These are phyloP conservation scores for Backusella luteola DNA, from an alignment of 192 early-diverging fungal genomes.

Conservation along the genomic window DNA sequence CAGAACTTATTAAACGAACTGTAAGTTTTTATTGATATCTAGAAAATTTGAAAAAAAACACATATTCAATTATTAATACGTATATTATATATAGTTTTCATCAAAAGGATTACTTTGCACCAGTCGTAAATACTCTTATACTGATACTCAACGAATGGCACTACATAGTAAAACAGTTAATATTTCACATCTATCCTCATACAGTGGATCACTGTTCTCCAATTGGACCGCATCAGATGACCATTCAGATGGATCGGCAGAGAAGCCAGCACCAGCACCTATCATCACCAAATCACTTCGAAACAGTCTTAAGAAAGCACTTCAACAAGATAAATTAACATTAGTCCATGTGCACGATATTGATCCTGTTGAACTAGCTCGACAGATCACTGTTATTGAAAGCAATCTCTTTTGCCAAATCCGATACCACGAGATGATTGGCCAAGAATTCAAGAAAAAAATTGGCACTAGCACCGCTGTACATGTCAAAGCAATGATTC, in stretches of 20 bases:
- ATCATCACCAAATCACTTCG: slow-evolving; percentile 19
- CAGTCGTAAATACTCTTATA: slow-evolving; percentile 17
- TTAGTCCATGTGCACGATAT: slow-evolving; percentile 55
- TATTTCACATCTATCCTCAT: slow-evolving; percentile 8
- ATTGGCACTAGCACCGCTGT: slow-evolving; percentile 40
- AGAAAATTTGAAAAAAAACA: not conserved
- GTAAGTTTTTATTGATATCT: slow-evolving; percentile 12
- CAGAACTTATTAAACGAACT: slow-evolving; percentile 73
- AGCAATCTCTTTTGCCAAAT: slow-evolving; percentile 65
- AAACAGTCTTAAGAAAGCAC: slow-evolving; percentile 16
- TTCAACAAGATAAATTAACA: slow-evolving; percentile 33
- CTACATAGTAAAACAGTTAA: not conserved
- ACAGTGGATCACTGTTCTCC: slow-evolving; percentile 19
- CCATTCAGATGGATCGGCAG: not conserved
- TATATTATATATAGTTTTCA: not conserved
- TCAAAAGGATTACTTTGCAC: not conserved
- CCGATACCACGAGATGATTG: slow-evolving; percentile 70
- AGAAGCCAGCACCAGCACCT: not conserved
- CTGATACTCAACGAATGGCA: not conserved
- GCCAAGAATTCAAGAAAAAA: slow-evolving; percentile 61
- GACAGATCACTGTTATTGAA: slow-evolving; percentile 84
- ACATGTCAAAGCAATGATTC: slow-evolving; percentile 77
- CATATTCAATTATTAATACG: not conserved
- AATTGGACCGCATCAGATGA: slow-evolving; percentile 12
- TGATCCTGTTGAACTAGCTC: slow-evolving; percentile 75